Evolutionary conservation across 2,329 filamentous ascomycete genomes (phyloP).

Genomic region (Neurospora sp.): DNA sequence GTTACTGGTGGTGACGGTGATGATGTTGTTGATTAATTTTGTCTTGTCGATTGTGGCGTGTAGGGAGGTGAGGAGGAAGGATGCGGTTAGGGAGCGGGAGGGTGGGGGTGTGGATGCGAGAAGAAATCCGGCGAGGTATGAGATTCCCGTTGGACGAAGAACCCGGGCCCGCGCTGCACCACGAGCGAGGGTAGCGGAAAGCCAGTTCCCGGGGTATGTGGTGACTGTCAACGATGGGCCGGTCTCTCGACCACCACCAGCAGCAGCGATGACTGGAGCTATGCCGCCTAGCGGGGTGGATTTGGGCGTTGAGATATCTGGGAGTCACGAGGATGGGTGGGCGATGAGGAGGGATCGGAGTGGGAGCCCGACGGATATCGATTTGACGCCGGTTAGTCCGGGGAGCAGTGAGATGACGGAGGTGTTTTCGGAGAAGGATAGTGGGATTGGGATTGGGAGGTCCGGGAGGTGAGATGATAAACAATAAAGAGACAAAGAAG

Average conservation of each 20-base stretch:
- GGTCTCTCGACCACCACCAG: neutral
- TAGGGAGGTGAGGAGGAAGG: slow-evolving; percentile 6
- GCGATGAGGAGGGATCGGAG: neutral
- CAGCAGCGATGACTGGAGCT: neutral
- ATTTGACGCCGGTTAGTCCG: neutral
- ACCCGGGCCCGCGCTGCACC: neutral
- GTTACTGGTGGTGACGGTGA: neutral
- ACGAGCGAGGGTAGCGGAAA: too few species aligned
- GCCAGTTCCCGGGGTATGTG: neutral
- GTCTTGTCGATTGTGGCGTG: slow-evolving; percentile 10
- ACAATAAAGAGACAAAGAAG: too few species aligned
- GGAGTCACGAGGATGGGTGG: neutral
- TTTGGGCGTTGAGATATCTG: neutral
- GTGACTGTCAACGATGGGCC: neutral
- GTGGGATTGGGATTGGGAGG: neutral
- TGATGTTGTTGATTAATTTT: slow-evolving; percentile 7
- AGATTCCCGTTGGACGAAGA: neutral
- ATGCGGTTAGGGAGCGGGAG: neutral
- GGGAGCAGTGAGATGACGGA: neutral
- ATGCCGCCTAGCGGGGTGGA: neutral
- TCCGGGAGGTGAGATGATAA: neutral
- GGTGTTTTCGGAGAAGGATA: neutral
- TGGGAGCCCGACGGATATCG: neutral
- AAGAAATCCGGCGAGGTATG: neutral
- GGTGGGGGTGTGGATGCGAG: neutral